Evolutionary conservation across 1,139 yeast species (phyloP).

Genomic region (Sugiyamaella neomexicana): DNA sequence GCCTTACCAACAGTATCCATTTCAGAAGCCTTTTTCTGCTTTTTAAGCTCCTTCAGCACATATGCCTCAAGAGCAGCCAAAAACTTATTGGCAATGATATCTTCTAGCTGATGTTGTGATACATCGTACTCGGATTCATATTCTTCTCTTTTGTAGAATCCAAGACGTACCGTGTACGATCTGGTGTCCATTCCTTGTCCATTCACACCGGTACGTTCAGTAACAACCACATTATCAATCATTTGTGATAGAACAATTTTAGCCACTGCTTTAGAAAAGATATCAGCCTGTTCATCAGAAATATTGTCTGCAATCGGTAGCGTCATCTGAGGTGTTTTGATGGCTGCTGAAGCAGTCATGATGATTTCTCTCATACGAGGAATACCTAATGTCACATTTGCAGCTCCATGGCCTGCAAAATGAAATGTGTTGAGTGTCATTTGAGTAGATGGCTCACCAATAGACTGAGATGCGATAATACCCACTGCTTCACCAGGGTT

Average conservation of each 20-base stretch:
- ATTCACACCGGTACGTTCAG: slow-evolving; percentile 72
- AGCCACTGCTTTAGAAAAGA: slow-evolving; percentile 89
- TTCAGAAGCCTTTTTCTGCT: slow-evolving; percentile 65
- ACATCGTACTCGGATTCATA: slow-evolving; percentile 89
- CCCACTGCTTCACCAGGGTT: slow-evolving; percentile 99
- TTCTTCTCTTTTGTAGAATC: slow-evolving; percentile 74
- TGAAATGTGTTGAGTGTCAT: slow-evolving; percentile 99
- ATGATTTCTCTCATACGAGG: slow-evolving; percentile 99
- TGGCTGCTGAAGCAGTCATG: slow-evolving; percentile 95
- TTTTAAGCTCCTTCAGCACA: slow-evolving; percentile 77
- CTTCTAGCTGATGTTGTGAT: slow-evolving; percentile 73
- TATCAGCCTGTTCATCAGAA: slow-evolving; percentile 81
- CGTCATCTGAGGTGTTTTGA: slow-evolving; percentile 98
- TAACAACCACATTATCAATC: slow-evolving; percentile 78
- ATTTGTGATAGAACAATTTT: slow-evolving; percentile 84
- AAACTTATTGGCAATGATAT: slow-evolving; percentile 64
- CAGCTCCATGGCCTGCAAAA: slow-evolving; percentile 99
- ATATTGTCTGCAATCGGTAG: slow-evolving; percentile 81
- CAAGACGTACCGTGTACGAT: slow-evolving; percentile 70
- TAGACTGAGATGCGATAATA: slow-evolving; percentile 95
- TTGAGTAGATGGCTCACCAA: slow-evolving; percentile 99
- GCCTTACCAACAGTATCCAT: slow-evolving; percentile 72
- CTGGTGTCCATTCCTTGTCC: slow-evolving; percentile 59
- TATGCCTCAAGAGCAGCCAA: slow-evolving; percentile 67
- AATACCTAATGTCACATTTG: slow-evolving; percentile 98